phyloP scores from a whole-genome alignment of 495 filamentous ascomycete genomes.

The Penicillium lagena region DNA sequence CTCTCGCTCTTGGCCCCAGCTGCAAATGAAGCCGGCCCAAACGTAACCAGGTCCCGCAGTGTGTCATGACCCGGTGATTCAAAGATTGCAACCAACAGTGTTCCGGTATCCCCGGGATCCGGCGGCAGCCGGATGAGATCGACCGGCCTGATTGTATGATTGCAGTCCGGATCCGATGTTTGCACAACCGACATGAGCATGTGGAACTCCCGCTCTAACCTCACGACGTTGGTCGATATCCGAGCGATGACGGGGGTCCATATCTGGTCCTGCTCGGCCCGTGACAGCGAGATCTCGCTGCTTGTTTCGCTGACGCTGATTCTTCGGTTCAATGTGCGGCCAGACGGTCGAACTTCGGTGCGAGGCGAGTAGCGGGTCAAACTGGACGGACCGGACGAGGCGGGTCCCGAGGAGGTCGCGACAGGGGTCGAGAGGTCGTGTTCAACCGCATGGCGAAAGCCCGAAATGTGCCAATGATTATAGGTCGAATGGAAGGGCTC shows the following conservation, averaged over 20 bases:
- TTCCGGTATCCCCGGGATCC: conserved; percentile 54
- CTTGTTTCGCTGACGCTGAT: conserved; percentile 44
- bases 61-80: conserved; percentile 72
- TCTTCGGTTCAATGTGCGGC: conserved; percentile 29
- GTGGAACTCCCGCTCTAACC: conserved; percentile 79
- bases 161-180: conserved; percentile 63
- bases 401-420: conserved; percentile 30
- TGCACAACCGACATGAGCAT: conserved; percentile 64
- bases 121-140: conserved; percentile 62
- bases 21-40: conserved; percentile 69
- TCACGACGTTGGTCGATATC: conserved; percentile 69
- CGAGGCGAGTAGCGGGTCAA: conserved; percentile 41
- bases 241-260: conserved; percentile 61
- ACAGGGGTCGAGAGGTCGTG: conserved; percentile 35
- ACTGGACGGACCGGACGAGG: conserved; percentile 34
- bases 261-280: conserved; percentile 33
- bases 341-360: conserved; percentile 19
- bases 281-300: conserved; percentile 38
- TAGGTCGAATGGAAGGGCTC: conserved; percentile 78
- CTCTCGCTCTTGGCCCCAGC: conserved; percentile 44
- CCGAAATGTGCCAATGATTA: conserved; percentile 66
- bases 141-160: conserved; percentile 69
- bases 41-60: conserved; percentile 60
- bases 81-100: conserved; percentile 69
- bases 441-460: conserved; percentile 38